These are phyloP conservation scores for Calonectria pauciramosa DNA, from an alignment of 2,329 filamentous ascomycete species.

Conservation along the genomic window DNA sequence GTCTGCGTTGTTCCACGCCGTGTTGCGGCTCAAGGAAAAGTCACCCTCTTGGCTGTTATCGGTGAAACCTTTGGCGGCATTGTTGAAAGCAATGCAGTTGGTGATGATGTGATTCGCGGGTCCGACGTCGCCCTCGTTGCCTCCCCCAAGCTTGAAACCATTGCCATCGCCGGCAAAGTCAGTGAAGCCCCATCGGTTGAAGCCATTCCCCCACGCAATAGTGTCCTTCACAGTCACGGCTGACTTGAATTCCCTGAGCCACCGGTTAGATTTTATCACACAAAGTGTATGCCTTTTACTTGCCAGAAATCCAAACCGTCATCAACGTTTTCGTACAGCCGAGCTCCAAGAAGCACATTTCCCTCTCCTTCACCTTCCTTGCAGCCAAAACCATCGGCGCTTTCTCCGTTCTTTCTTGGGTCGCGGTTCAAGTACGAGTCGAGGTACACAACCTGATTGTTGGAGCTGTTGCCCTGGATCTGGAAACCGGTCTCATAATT, in stretches of 20 bases:
- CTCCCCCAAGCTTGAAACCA: conserved; percentile 61
- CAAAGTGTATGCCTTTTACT: not conserved
- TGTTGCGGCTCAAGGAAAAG: conserved; percentile 57
- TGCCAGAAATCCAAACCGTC: conserved; percentile 54
- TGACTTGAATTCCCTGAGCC: conserved; percentile 52
- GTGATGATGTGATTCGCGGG: conserved; percentile 58
- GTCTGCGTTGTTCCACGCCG: conserved; percentile 60
- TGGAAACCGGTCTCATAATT: conserved; percentile 55
- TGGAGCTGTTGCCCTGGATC: conserved; percentile 46
- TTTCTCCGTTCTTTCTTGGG: conserved; percentile 65
- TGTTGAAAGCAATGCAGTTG: conserved; percentile 61
- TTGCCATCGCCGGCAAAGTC: conserved; percentile 62
- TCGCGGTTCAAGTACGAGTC: conserved; percentile 59
- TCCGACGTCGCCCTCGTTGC: conserved; percentile 50
- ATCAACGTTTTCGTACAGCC: conserved; percentile 65
- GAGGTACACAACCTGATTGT: conserved; percentile 56
- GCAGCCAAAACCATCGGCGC: conserved; percentile 63
- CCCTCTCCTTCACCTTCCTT: conserved; percentile 62
- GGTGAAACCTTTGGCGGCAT: conserved; percentile 60
- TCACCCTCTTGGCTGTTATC: conserved; percentile 60
- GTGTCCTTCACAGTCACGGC: conserved; percentile 59
- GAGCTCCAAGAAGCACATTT: conserved; percentile 59
- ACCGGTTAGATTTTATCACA: not conserved
- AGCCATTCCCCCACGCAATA: conserved; percentile 61
- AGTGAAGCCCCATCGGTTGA: conserved; percentile 59